Base-by-base conservation (phyloP, 2,329 filamentous ascomycete genomes). In the Penicillium janthinellum region DNA sequence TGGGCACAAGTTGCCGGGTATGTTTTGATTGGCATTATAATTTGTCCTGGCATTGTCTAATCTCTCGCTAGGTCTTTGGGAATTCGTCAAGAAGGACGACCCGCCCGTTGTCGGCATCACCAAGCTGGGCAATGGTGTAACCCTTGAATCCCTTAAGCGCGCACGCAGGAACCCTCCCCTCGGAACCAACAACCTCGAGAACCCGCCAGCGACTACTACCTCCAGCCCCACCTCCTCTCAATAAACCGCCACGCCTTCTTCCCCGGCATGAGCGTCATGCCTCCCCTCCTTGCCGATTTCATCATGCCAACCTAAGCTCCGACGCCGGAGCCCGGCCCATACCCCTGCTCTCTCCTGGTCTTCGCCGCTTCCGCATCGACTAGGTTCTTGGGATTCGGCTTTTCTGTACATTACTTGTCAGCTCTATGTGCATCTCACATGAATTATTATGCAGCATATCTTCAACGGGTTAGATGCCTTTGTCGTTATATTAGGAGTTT, bases 11-110 rank as follows among this genome's bases (percentile, higher is more conserved):
- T 81, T 99, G 77, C 95, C 95, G 53, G 92, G 91, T 92, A 80
- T 75, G 86, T 79, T 54, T 56, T 50, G 15, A 47, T 44, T 25
- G 53, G 15, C 49, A 57, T 64, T 53, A 50, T 22, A 59, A 38
- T 20, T 28, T 25, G 41, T 34, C 8, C 28, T 34, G 39, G 28
- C 34, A 39, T n/a, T 25, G 6, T 38, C 53, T 39, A 65, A 62
- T 54, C 42, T 38, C 20, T 55, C 41, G 54, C 42, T 59, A 80
- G 77, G 79, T 49, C 71, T 79, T 73, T 99, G 92, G 81, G 92
- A 97, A 73, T 96, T 98, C 73, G 92, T 97, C 37, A 92, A 89
- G 82, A 97, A 91, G 79, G 92, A 92, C 7, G 95, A 97, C 70
- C 83, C 92, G 2, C 88, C 95, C 0, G 86, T 96, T 39, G 94